A percentile compares a stretch with the other conserved stretches of the same genome.
These are phyloP conservation scores for Chaetomium tenue DNA, from an alignment of 495 filamentous ascomycete genomes.

Conservation along the genomic window DNA sequence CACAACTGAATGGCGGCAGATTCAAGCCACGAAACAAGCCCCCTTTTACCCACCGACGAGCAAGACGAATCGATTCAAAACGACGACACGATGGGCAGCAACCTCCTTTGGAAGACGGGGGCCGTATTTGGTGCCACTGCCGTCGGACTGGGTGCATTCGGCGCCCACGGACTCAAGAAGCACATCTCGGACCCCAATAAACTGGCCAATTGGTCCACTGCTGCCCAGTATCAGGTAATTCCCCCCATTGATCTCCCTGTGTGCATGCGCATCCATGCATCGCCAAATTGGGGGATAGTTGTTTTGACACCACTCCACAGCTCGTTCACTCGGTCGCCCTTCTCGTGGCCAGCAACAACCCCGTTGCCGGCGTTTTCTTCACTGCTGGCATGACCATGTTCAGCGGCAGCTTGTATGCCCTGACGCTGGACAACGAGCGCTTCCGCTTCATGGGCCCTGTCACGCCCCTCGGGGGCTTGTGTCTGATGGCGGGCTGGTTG, in stretches of 20 bases:
- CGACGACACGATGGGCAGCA: slow-evolving; percentile 28
- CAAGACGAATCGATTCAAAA: neutral
- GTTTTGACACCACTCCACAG: slow-evolving; percentile 33
- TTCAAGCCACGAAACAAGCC: slow-evolving; percentile 8
- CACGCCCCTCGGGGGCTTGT: slow-evolving; percentile 60
- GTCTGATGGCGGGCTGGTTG: slow-evolving; percentile 57
- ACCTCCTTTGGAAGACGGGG: slow-evolving; percentile 55
- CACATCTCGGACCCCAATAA: slow-evolving; percentile 53
- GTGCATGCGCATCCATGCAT: neutral
- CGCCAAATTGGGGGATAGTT: neutral
- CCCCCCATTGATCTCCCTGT: no score
- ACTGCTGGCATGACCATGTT: slow-evolving; percentile 57
- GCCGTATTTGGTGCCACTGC: slow-evolving; percentile 58
- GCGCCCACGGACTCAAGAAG: slow-evolving; percentile 61
- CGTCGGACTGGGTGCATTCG: slow-evolving; percentile 62
- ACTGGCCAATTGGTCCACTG: slow-evolving; percentile 55
- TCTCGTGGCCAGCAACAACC: slow-evolving; percentile 47
- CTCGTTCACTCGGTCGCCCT: slow-evolving; percentile 58
- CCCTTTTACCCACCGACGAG: slow-evolving; percentile 11
- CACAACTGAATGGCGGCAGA: slow-evolving; percentile 8
- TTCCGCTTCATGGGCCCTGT: slow-evolving; percentile 57
- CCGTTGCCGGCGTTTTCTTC: slow-evolving; percentile 41
- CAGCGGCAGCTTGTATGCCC: slow-evolving; percentile 58
- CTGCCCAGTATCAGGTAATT: slow-evolving; percentile 60
- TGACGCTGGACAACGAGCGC: slow-evolving; percentile 55